Evolutionary conservation across 495 filamentous ascomycete genomes (phyloP).

Genomic region (Xylaria sp.): DNA sequence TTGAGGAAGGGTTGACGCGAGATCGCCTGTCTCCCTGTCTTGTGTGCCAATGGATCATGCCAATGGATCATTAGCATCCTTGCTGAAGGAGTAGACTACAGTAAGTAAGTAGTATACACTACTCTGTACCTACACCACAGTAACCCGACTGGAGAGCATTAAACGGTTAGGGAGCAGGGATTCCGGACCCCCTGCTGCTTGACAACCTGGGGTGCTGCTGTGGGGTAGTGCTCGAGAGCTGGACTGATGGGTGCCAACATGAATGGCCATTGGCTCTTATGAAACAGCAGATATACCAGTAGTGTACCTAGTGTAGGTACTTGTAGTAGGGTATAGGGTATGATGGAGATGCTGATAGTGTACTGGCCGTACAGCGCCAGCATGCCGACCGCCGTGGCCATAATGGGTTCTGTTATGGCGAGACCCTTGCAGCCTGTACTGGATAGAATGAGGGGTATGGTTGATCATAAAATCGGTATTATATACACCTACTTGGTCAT

Average conservation of each 20-base stretch:
- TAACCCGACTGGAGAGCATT: not conserved
- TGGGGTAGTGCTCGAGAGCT: not conserved
- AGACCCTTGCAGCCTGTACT: slow-evolving; percentile 6
- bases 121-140: not conserved
- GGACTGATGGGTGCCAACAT: not conserved
- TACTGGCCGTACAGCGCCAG: no score
- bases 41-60: not conserved
- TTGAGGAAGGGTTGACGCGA: not conserved
- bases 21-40: not conserved
- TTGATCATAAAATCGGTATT: slow-evolving; percentile 3
- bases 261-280: not conserved
- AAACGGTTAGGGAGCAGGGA: slow-evolving; percentile 10
- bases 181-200: slow-evolving; percentile 3
- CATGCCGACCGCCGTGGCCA: not conserved
- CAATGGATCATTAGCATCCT: not conserved
- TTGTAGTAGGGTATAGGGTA: no score
- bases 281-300: no score
- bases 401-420: not conserved
- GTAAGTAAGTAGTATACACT: no score
- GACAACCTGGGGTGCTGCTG: slow-evolving; percentile 19
- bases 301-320: no score
- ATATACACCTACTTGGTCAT: no score
- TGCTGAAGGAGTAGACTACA: slow-evolving; percentile 1
- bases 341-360: no score
- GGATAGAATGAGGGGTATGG: not conserved